Evolutionary conservation across 2,329 filamentous ascomycete species (phyloP), one percentile per base, ranked within the genome.

Genomic region (Talaromyces funiculosus): DNA sequence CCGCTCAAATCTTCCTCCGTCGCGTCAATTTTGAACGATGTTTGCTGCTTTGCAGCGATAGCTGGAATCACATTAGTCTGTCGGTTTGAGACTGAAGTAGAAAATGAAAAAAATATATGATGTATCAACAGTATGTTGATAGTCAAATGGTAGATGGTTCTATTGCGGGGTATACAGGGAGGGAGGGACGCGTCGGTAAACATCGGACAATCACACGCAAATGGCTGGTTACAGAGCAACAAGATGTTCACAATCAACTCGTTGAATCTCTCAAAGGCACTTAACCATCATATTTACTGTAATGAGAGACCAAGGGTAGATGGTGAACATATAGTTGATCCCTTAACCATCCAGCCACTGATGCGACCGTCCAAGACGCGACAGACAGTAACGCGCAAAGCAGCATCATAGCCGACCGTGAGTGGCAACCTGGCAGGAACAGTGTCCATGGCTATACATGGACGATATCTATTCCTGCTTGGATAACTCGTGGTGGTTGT

Each of bases 291-390:
- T n/a, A n/a, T 12, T 20, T 20, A 35, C 7, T 22, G 10, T 47
- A 14, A 18, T 37, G 20, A 14, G 31, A 35, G 20, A 38, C 22
- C 31, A 38, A 37, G 6, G 42, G 47, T 8, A 20, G 57, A 59
- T 24, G 26, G 33, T 35, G 22, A 43, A 53, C 57, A 43, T 22
- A 54, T n/a, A 18, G 35, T 24, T 8, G 6, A 16, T 37, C 33
- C n/a, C 20, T 35, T 40, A 54, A n/a, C 31, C 31, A 53, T 45
- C 49, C 43, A 61, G 40, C 38, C 33, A 37, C 16, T 31, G 29
- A 57, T 57, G 60, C 60, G 55, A 61, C 60, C 47, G 60, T 29
- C 45, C 33, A 51, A 26, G 38, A 53, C 56, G 60, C 60, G 60
- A 61, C 49, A 53, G 18, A 18, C 31, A 37, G 33, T 6, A 53